Evolutionary conservation across 768 basidiomycete genomes (phyloP).

Genomic region (Mrakia hoshinonis): DNA sequence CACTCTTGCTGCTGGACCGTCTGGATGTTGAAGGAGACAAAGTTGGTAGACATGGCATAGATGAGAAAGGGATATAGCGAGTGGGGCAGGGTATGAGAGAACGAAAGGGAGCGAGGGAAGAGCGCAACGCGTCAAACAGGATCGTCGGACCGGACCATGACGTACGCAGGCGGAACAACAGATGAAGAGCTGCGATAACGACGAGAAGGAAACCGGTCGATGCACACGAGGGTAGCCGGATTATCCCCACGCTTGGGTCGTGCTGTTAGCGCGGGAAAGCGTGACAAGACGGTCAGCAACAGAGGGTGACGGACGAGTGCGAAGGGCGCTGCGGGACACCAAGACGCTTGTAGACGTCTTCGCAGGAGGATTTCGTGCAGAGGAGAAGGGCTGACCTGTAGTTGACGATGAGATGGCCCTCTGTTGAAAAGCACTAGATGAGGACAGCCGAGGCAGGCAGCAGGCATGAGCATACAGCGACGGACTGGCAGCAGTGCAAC

Average conservation of each 20-base stretch:
- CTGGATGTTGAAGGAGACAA: too few relatives aligned
- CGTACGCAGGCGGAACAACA: not conserved
- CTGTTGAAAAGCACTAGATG: slow-evolving; percentile 69
- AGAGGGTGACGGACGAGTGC: not conserved
- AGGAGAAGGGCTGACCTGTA: slow-evolving; percentile 56
- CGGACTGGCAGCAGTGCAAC: not conserved
- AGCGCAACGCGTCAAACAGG: not conserved
- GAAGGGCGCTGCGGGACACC: not conserved
- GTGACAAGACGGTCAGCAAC: not conserved
- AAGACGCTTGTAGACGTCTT: too few relatives aligned
- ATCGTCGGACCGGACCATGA: too few relatives aligned
- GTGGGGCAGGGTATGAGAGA: not conserved
- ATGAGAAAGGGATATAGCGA: not conserved
- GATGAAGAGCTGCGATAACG: not conserved
- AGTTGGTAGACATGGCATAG: not conserved
- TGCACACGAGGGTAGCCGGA: not conserved
- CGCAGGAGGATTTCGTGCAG: too few relatives aligned
- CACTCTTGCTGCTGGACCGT: too few relatives aligned
- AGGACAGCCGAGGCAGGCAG: not conserved
- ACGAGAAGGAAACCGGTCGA: not conserved
- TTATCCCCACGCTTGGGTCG: slow-evolving; percentile 30
- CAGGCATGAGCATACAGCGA: not conserved
- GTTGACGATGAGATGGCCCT: slow-evolving; percentile 82
- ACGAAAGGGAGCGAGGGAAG: not conserved
- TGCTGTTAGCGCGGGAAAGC: slow-evolving; percentile 1